Conservation (phyloP, 129 eudicot genomes). For the Lactuca saligna region DNA sequence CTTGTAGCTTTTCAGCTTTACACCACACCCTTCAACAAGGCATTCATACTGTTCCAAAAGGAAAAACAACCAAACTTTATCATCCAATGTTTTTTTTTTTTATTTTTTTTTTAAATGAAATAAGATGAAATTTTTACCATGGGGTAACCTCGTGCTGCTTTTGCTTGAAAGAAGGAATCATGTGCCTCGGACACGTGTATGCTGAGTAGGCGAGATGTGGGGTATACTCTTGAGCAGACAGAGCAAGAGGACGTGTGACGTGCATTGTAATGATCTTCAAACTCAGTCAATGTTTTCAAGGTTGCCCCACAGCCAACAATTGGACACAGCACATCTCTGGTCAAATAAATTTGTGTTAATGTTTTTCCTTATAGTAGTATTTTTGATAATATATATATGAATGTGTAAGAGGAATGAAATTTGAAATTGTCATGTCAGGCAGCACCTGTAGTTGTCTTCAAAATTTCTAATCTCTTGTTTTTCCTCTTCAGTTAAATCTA, state of each 20-base stretch:
- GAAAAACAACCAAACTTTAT: not conserved
- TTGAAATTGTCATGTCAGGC: not conserved
- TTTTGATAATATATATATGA: no score
- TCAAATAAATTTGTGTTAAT: not conserved
- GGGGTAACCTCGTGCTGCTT: slow-evolving; percentile 81
- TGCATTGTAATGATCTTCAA: slow-evolving; percentile 89
- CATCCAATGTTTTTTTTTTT: no score
- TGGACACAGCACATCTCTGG: slow-evolving; percentile 76
- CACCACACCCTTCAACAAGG: slow-evolving; percentile 87
- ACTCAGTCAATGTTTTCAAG: slow-evolving; percentile 64
- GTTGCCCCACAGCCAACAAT: slow-evolving; percentile 82
- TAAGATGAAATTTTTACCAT: slow-evolving; percentile 53
- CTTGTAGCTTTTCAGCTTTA: slow-evolving; percentile 85
- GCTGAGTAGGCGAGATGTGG: slow-evolving; percentile 89
- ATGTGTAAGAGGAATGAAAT: no score
- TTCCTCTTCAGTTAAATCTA: slow-evolving; percentile 79
- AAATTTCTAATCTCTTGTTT: slow-evolving; percentile 55
- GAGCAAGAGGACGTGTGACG: slow-evolving; percentile 90
- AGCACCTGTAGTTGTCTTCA: slow-evolving; percentile 66
- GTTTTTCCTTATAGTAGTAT: no score
- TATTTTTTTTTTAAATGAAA: not conserved
- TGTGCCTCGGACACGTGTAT: slow-evolving; percentile 89
- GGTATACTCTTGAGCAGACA: slow-evolving; percentile 85
- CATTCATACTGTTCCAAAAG: slow-evolving; percentile 74
- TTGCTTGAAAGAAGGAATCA: slow-evolving; percentile 95